A percentile compares a stretch with the other conserved stretches of the same genome.
Conservation (phyloP, 2,329 filamentous ascomycete species). For the Exserohilum rostratum region DNA sequence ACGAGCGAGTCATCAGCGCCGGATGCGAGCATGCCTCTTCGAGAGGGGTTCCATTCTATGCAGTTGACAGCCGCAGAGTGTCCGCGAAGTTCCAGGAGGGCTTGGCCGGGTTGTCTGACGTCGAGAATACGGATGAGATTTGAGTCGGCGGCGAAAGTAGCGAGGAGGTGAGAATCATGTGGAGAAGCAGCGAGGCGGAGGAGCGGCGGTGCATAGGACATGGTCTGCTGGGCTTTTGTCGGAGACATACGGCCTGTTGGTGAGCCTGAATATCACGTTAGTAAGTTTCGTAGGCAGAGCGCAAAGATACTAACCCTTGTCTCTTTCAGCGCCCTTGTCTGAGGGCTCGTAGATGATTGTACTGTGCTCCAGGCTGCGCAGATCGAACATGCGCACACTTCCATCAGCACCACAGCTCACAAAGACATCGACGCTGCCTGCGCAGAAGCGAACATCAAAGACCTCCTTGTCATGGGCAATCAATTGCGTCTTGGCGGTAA, state of each 20-base stretch:
- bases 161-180: constrained; percentile 91
- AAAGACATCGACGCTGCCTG: constrained; percentile 97
- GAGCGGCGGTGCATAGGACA: constrained; percentile 68
- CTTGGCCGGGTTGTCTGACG: constrained; percentile 93
- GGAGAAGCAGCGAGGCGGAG: constrained; percentile 87
- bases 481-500: constrained; percentile 96
- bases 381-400: constrained; percentile 97
- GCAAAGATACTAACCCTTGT: constrained; percentile 47
- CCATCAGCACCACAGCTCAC: constrained; percentile 97
- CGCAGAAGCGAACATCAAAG: constrained; percentile 97
- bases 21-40: constrained; percentile 86
- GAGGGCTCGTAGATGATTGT: constrained; percentile 99
- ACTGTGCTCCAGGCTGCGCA: constrained; percentile 93
- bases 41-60: constrained; percentile 91
- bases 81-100: constrained; percentile 88
- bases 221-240: constrained; percentile 76
- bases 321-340: constrained; percentile 69
- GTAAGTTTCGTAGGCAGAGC: neutral
- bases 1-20: constrained; percentile 92
- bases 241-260: constrained; percentile 67
- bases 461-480: constrained; percentile 99
- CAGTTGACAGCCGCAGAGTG: constrained; percentile 87
- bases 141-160: constrained; percentile 95
- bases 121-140: constrained; percentile 93
- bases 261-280: constrained; percentile 43